Base-by-base conservation (phyloP, 2,329 filamentous ascomycete species). In the Pseudogymnoascus sp. region DNA sequence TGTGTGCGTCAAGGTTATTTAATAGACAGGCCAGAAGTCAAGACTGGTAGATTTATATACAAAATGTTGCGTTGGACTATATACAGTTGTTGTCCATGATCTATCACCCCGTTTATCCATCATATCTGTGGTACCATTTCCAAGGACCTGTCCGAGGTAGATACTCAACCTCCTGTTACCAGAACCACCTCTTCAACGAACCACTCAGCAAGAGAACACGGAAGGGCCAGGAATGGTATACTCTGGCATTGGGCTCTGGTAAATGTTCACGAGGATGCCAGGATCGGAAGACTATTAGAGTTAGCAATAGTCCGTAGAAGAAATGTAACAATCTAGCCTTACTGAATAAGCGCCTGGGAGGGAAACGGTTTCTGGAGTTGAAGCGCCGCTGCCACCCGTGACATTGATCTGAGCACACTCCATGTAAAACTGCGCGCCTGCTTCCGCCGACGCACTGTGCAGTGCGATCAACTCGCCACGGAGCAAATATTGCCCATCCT, bases 381-480 rank as follows among this genome's bases (percentile, higher is more conserved):
- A 35, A 9, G 62, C 57, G 6, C 62, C 66, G 3, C 66, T 63
- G 39, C 76, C 76, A 30, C 76, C 77, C 1, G 72, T 71, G n/a
- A 80, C 74, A 43, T 73, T 75, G 64, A 80, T 69, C 64, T 80
- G 78, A 0, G 75, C 78, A 65, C 78, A 81, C 70, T 78, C 76
- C 76, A 77, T 77, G 64, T 80, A 80, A 66, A 82, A 77, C 69
- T 81, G 78, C 6, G 78, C 77, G 3, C 77, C 77, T 6, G 33
- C 43, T 2, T 59, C 14, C 6, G 14, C 73, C 72, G 59, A 77
- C 14, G 70, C 73, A 53, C 43, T 53, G 75, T 87, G 84, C 59
- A 87, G 81, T 22, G 80, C 84, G 59, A 87, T 78, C 60, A 82
- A 76, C 74, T 85, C 83, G 60, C 82, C 80, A 15, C 83, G 78